A percentile compares a stretch with the other conserved stretches of the same genome.
Evolutionary conservation across 2,329 filamentous ascomycete species (phyloP).

Genomic region (Sphaerostilbella broomeana): DNA sequence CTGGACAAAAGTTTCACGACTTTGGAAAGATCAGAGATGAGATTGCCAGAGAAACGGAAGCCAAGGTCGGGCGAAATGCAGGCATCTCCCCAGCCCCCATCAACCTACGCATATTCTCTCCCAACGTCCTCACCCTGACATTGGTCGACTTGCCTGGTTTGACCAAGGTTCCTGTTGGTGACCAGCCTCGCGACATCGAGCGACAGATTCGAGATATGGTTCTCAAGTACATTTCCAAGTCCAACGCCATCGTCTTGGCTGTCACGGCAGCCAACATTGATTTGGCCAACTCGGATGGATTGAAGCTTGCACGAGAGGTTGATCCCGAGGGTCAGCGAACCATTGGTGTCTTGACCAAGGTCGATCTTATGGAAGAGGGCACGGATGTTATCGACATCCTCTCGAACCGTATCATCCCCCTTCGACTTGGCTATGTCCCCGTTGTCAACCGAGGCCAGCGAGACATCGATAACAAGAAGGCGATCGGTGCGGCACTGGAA

Average conservation of each 20-base stretch:
- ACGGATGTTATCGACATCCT: conserved; percentile 98
- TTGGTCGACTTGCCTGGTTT: conserved; percentile 93
- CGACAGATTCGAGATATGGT: conserved; percentile 97
- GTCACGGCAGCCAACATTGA: conserved; percentile 96
- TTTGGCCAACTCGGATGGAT: conserved; percentile 94
- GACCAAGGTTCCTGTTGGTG: conserved; percentile 93
- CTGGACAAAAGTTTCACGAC: conserved; percentile 94
- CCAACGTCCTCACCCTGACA: conserved; percentile 93
- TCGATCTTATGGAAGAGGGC: conserved; percentile 97
- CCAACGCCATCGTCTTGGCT: conserved; percentile 94
- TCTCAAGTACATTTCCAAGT: conserved; percentile 95
- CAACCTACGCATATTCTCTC: conserved; percentile 96
- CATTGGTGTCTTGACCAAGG: conserved; percentile 97
- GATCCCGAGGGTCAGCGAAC: conserved; percentile 96
- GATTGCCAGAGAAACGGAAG: conserved; percentile 92
- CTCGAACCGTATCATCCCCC: conserved; percentile 91
- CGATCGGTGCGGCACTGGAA: conserved; percentile 83
- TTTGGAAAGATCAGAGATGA: conserved; percentile 98
- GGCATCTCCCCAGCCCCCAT: conserved; percentile 96
- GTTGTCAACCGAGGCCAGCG: conserved; percentile 97
- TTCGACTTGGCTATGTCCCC: conserved; percentile 90
- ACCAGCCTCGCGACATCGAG: conserved; percentile 95
- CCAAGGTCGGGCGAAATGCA: conserved; percentile 91
- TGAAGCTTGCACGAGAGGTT: conserved; percentile 94
- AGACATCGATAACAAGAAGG: conserved; percentile 97